Base-by-base conservation (phyloP, 169 alveolate genomes). In the Sarcocystis neurona region DNA sequence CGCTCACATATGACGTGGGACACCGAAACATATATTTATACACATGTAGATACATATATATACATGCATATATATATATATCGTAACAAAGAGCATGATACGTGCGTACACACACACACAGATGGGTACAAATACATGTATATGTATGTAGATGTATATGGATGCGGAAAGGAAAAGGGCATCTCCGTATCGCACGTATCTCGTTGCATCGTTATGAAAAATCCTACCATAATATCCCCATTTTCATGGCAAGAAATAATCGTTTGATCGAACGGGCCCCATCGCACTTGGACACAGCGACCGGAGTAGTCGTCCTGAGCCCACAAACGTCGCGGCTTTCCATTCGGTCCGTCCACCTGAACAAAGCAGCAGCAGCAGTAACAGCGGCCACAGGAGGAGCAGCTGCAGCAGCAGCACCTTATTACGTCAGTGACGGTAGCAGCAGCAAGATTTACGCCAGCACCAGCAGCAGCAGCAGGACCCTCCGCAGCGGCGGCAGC, bases 211-310 rank as follows among this genome's bases (percentile, higher is more conserved):
- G 30, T 32, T 23, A 48, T 6, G 30, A 48, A 37, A 6, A 77
- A 43, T 30, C 85, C 15, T 37, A 95, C 96, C 89, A 91, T 88
- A 23, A 95, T 93, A 39, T 92, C 92, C 1, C 98, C 98, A 92
- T 96, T 96, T 66, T 96, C 98, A 92, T 96, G 98, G 39, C 96
- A 94, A 0, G 98, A 93, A 46, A 96, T 93, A 48, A 96, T 92
- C 63, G 95, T 92, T 84, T 94, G 94, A 87, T 96, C 98, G 84
- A 95, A 94, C 75, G 97, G 94, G 66, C 98, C 98, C 98, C 98
- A 96, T 77, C 95, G 96, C 27, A 96, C 97, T 87, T 95, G 96
- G 30, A 89, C 34, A 41, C 88, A 77, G 8, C 92, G 88, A 84
- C 85, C 94, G 91, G 53, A 80, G 44, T 79, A 91, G 56, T 89